Evolutionary conservation across 495 filamentous ascomycete genomes (phyloP), one percentile per base, ranked within the genome.

Genomic region (Aspergillus indologenus): DNA sequence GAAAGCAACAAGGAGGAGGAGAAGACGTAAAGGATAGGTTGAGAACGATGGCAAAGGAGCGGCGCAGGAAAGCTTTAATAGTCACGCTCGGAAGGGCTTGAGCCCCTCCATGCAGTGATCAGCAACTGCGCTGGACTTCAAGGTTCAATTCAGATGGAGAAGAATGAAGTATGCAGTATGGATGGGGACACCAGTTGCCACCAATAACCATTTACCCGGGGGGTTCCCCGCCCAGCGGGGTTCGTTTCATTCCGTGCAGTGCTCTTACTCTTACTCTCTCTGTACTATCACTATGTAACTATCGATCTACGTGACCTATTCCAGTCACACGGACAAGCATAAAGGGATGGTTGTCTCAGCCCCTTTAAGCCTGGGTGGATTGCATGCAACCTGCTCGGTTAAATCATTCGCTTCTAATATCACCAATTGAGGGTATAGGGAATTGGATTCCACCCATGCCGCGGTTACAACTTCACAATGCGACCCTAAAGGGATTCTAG

Each of bases 61-160:
- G 59, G 52, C 40, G 53, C 29, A 56, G 53, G 45, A 29, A 45
- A 61, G 58, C 56, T 66, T 70, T 68, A 63, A 66, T 68, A 65
- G 49, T 51, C 26, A 5, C 8, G 40, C 45, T 50, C 57, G 20
- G 46, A 47, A 45, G 20, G 24, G 31, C 22, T 47, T 65, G 43
- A 40, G 34, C 62, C 63, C 63, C 63, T 65, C 62, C 59, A 60
- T 65, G 59, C 63, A 61, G n/a, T 22, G 45, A 57, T 61, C 34
- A 48, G 42, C 53, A 45, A 3, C 3, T 29, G 34, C 5, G 12
- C 12, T 40, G 34, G 34, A n/a, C n/a, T n/a, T n/a, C n/a, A n/a
- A n/a, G n/a, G n/a, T n/a, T n/a, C n/a, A n/a, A n/a, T n/a, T n/a
- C n/a, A n/a, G n/a, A n/a, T 29, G 9, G 26, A 29, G 31, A 31